phyloP scores from a whole-genome alignment of 257 asterid genomes.

The Anisodus acutangulus region DNA sequence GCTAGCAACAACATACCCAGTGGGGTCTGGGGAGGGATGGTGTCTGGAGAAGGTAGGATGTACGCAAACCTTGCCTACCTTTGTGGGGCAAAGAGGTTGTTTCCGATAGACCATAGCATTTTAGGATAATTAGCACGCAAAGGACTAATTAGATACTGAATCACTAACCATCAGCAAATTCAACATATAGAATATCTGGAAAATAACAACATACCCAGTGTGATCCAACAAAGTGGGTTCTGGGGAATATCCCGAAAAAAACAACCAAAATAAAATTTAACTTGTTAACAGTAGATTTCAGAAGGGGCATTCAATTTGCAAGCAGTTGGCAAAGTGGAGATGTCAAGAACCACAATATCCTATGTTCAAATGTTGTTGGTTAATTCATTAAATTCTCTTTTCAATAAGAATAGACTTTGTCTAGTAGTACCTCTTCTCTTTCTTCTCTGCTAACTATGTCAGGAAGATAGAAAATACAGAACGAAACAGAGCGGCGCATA shows the following conservation, averaged over 20 bases:
- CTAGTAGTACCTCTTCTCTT: not conserved
- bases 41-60: no score
- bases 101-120: no score
- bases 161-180: no score
- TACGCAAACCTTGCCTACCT: no score
- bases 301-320: not conserved
- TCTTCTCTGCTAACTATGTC: not conserved
- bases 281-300: not conserved
- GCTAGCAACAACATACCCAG: no score
- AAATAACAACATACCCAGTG: not conserved
- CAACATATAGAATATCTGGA: not conserved
- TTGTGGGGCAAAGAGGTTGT: no score
- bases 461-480: not conserved
- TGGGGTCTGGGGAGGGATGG: no score
- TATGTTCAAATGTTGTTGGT: not conserved
- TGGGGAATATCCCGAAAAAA: not conserved
- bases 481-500: not conserved
- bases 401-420: not conserved
- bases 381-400: not conserved
- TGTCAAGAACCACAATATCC: not conserved
- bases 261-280: no score
- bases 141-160: not conserved
- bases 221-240: no score
- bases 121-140: not conserved
- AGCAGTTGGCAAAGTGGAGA: not conserved